These are phyloP conservation scores for Heritiera littoralis DNA, from an alignment of 345 rosid genomes.

Conservation along the genomic window DNA sequence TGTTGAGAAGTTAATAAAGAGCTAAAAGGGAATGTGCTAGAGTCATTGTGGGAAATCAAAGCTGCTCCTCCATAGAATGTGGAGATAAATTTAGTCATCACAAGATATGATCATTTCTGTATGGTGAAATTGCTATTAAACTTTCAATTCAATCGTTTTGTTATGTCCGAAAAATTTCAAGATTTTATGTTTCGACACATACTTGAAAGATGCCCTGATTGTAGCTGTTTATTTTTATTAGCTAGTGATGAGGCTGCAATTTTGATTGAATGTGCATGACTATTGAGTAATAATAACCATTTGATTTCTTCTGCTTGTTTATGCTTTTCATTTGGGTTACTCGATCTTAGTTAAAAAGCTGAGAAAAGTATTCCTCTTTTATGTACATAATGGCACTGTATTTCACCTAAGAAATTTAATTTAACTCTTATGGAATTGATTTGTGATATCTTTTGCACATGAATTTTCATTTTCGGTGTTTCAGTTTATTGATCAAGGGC, in stretches of 20 bases:
- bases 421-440: not conserved
- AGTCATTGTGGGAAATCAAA: not conserved
- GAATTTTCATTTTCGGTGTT: not conserved
- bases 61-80: constrained; percentile 19
- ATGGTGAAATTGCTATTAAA: not conserved
- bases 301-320: not conserved
- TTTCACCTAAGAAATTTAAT: not conserved
- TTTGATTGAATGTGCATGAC: not conserved
- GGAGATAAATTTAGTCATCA: not conserved
- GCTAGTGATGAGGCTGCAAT: not conserved
- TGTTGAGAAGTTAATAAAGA: constrained; percentile 25
- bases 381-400: not conserved
- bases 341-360: constrained; percentile 46
- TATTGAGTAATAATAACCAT: not conserved
- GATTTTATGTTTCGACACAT: not conserved
- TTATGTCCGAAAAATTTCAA: not conserved
- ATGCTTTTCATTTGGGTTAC: constrained; percentile 12
- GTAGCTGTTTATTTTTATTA: not conserved
- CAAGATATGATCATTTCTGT: not conserved
- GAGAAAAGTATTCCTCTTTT: constrained; percentile 50
- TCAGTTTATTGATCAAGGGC: not conserved
- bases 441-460: not conserved
- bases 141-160: not conserved
- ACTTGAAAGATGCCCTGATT: not conserved
- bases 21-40: constrained; percentile 20